phyloP scores from a whole-genome alignment of 768 basidiomycete species.

The Paxillus ammoniavirescens region DNA sequence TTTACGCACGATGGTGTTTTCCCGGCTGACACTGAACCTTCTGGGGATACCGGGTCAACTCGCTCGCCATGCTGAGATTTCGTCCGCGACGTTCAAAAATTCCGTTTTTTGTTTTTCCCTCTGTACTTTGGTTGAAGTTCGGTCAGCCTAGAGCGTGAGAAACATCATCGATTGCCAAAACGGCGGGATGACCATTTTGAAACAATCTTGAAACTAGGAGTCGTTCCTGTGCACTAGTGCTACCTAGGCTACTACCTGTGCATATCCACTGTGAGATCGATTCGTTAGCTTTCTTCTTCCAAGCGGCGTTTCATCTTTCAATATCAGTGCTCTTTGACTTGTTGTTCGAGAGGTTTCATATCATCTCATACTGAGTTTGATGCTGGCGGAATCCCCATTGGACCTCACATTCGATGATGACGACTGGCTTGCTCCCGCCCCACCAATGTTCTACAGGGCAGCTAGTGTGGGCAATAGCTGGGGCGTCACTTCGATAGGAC shows the following conservation, averaged over 20 bases:
- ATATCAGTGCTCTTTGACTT: background rate
- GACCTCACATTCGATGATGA: constrained; percentile 69
- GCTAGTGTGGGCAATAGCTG: constrained; percentile 76
- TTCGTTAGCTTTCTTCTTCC: background rate
- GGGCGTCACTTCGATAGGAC: constrained; percentile 83
- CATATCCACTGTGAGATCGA: background rate
- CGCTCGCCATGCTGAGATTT: too few species aligned
- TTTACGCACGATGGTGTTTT: too few species aligned
- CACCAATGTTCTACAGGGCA: constrained; percentile 53
- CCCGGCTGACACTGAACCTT: too few species aligned
- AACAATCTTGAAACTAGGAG: too few species aligned
- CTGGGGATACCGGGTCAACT: too few species aligned
- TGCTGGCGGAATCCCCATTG: constrained; percentile 59
- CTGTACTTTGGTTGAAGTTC: too few species aligned
- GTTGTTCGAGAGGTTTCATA: background rate
- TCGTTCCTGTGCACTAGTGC: too few species aligned
- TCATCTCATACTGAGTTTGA: constrained; percentile 21
- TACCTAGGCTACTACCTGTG: too few species aligned
- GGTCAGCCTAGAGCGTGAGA: constrained; percentile 7
- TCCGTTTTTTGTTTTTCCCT: too few species aligned
- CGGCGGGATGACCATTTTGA: background rate
- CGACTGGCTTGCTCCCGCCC: constrained; percentile 59
- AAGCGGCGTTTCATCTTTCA: background rate
- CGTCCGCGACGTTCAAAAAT: too few species aligned
- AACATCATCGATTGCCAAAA: background rate